Evolutionary conservation across 169 alveolate species (phyloP).

Genomic region (Cryptosporidium sp.): DNA sequence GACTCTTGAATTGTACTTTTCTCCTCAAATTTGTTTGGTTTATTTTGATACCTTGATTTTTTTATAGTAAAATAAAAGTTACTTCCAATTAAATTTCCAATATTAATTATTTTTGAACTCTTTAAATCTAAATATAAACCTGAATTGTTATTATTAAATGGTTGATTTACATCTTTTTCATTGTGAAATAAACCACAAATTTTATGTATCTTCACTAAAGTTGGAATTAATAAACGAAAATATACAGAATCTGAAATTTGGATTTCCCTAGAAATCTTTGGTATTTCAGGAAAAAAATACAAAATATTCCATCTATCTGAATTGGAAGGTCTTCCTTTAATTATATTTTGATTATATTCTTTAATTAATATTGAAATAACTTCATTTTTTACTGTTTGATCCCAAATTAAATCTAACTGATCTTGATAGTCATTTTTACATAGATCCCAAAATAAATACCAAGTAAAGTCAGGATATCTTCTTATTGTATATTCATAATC

Average conservation of each 20-base stretch:
- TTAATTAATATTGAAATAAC: background rate
- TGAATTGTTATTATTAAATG: background rate
- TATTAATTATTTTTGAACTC: background rate
- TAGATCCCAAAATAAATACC: constrained; percentile 72
- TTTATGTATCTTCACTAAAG: constrained; percentile 13
- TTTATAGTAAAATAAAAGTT: background rate
- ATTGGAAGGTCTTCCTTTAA: background rate
- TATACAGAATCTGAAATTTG: constrained; percentile 62
- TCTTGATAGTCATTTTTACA: constrained; percentile 50
- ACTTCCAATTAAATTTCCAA: constrained; percentile 34
- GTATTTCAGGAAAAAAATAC: constrained; percentile 22
- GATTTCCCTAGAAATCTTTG: constrained; percentile 43
- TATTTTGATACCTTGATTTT: background rate
- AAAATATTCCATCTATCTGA: constrained; percentile 19
- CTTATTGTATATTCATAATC: constrained; percentile 33
- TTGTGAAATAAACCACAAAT: constrained; percentile 15
- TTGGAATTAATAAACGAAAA: constrained; percentile 52
- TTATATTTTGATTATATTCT: constrained; percentile 14
- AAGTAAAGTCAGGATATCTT: constrained; percentile 62
- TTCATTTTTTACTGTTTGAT: constrained; percentile 24
- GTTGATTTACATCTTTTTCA: background rate
- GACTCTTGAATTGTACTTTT: background rate
- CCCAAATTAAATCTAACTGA: constrained; percentile 72
- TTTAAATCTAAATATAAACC: background rate
- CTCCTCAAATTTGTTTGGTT: background rate